Conservation (phyloP, 345 rosid genomes). For the Diplotaxis tenuifolia region DNA sequence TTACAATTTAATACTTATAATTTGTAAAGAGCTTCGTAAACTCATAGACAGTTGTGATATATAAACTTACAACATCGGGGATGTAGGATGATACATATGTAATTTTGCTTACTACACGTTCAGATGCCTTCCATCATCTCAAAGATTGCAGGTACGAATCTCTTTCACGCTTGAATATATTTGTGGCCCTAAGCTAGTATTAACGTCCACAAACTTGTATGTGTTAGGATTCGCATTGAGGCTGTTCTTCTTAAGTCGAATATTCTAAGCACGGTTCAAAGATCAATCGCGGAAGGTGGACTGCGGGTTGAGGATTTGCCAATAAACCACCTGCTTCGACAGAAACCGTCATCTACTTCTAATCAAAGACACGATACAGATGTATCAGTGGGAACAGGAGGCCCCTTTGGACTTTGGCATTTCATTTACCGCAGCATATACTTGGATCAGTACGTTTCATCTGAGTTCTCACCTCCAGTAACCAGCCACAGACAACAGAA, state of each 20-base stretch:
- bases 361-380: slow-evolving; percentile 37
- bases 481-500: slow-evolving; percentile 71
- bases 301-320: slow-evolving; percentile 90
- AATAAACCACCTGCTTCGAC: slow-evolving; percentile 53
- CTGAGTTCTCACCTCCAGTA: slow-evolving; percentile 87
- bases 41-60: background rate
- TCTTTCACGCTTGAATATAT: background rate
- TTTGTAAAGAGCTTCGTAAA: slow-evolving; percentile 1
- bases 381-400: slow-evolving; percentile 67
- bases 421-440: slow-evolving; percentile 92
- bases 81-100: slow-evolving; percentile 86
- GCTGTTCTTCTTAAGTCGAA: slow-evolving; percentile 77
- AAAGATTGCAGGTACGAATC: slow-evolving; percentile 82
- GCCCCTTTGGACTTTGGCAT: slow-evolving; percentile 97
- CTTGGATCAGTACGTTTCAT: slow-evolving; percentile 88
- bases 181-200: background rate
- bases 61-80: slow-evolving; percentile 3
- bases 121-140: slow-evolving; percentile 93
- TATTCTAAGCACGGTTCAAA: slow-evolving; percentile 82
- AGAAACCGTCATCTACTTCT: slow-evolving; percentile 38
- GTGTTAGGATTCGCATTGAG: slow-evolving; percentile 70
- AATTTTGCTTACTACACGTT: slow-evolving; percentile 88
- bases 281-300: slow-evolving; percentile 90
- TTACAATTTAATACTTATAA: slow-evolving; percentile 11
- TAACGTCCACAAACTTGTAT: background rate